A percentile compares a stretch with the other conserved stretches of the same genome.
These are phyloP conservation scores for Cryptococcus hybrid DNA, from an alignment of 1,284 basidiomycete species.

Conservation along the genomic window DNA sequence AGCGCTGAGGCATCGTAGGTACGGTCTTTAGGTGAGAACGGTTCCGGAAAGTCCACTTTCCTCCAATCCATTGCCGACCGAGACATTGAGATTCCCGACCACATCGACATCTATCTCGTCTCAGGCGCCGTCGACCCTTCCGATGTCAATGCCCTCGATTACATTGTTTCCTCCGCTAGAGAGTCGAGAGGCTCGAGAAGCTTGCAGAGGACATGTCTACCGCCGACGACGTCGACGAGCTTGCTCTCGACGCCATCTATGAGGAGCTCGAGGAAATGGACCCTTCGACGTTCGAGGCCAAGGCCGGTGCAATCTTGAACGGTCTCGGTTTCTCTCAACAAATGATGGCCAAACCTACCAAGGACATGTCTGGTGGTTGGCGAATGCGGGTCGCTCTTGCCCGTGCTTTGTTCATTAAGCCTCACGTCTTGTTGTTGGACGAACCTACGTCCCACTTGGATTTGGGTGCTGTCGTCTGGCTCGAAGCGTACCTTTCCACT, in stretches of 20 bases:
- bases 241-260: conserved; percentile 81
- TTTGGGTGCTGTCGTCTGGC: conserved; percentile 93
- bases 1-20: conserved; percentile 42
- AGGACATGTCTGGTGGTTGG: conserved; percentile 99
- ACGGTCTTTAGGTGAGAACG: conserved; percentile 97
- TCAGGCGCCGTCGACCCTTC: conserved; percentile 93
- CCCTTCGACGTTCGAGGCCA: conserved; percentile 90
- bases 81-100: conserved; percentile 89
- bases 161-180: conserved; percentile 88
- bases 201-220: conserved; percentile 92
- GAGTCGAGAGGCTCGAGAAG: conserved; percentile 95
- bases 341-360: conserved; percentile 97
- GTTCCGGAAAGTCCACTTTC: conserved; percentile 79
- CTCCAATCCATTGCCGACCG: conserved; percentile 71
- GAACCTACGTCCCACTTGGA: conserved; percentile 68
- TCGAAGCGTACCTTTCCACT: conserved; percentile 95
- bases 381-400: conserved; percentile 98
- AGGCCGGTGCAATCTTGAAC: conserved; percentile 92
- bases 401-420: conserved; percentile 93
- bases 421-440: conserved; percentile 89
- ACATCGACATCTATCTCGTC: conserved; percentile 98
- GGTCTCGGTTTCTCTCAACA: conserved; percentile 88
- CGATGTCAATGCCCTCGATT: conserved; percentile 94
- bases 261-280: conserved; percentile 85
- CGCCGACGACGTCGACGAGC: conserved; percentile 85